Evolutionary conservation across 768 basidiomycete species (phyloP).

Genomic region (Solioccasus polychromus): DNA sequence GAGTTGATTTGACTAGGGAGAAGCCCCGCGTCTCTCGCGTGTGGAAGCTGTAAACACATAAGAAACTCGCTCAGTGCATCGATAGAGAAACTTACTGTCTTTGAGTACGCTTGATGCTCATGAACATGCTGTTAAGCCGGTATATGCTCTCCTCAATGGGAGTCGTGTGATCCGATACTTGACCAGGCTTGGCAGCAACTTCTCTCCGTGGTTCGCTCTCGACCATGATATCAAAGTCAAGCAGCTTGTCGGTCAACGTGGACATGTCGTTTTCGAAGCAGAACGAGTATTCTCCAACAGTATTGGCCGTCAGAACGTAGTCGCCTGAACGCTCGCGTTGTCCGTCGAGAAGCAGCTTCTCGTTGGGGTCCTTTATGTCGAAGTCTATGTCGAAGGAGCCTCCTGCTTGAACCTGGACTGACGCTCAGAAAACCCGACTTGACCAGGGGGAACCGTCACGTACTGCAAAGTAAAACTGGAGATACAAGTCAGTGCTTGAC

Average conservation of each 20-base stretch:
- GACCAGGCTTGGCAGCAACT: constrained; percentile 82
- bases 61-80: neutral
- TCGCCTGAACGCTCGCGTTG: constrained; percentile 91
- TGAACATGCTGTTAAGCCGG: constrained; percentile 81
- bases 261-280: constrained; percentile 99
- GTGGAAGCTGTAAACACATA: constrained; percentile 65
- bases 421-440: neutral
- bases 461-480: constrained; percentile 95
- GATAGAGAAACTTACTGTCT: constrained; percentile 65
- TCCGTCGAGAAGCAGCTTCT: constrained; percentile 85
- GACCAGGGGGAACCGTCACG: constrained; percentile 25
- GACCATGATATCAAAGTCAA: constrained; percentile 97
- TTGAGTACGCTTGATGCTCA: constrained; percentile 89
- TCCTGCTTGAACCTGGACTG: constrained; percentile 83
- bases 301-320: constrained; percentile 94
- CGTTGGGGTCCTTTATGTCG: constrained; percentile 87
- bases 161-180: constrained; percentile 89
- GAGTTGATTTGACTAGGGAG: constrained; percentile 85
- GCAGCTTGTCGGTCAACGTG: constrained; percentile 88
- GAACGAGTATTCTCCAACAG: constrained; percentile 87
- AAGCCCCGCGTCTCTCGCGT: constrained; percentile 94
- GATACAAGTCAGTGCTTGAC: constrained; percentile 10
- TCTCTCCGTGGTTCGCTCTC: constrained; percentile 94
- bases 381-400: constrained; percentile 97
- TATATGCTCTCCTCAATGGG: constrained; percentile 95